Conservation (phyloP, 768 basidiomycete genomes). For the Rossbeevera mucosa region DNA sequence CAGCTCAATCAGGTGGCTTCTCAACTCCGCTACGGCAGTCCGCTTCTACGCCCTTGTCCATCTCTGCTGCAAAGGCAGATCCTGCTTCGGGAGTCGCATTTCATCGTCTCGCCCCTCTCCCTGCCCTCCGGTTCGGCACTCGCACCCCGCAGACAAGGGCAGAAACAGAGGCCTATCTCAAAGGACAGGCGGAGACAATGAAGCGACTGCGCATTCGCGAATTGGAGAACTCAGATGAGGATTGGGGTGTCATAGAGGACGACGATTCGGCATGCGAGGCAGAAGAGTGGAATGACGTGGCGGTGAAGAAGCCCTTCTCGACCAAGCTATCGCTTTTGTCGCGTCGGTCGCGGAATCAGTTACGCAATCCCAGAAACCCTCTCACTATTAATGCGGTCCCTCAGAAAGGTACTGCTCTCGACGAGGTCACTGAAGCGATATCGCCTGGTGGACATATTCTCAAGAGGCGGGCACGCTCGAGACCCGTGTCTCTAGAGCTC, state of each 20-base stretch:
- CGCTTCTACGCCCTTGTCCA: constrained; percentile 35
- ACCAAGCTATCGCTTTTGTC: constrained; percentile 19
- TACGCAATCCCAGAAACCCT: constrained; percentile 29
- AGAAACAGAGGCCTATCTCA: constrained; percentile 36
- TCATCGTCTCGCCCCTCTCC: constrained; percentile 33
- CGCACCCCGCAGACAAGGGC: constrained; percentile 34
- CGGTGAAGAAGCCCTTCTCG: constrained; percentile 33
- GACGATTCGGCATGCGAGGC: constrained; percentile 53
- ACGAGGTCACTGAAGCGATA: constrained; percentile 63
- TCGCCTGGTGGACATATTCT: constrained; percentile 75
- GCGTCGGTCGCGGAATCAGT: constrained; percentile 26
- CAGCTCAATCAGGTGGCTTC: constrained; percentile 39
- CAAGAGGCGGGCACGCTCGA: constrained; percentile 69
- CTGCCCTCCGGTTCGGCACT: constrained; percentile 27
- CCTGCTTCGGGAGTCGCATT: constrained; percentile 34
- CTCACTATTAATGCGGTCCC: constrained; percentile 21
- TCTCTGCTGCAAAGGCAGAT: constrained; percentile 32
- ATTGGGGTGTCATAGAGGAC: constrained; percentile 37
- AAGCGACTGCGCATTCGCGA: constrained; percentile 60
- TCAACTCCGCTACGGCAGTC: constrained; percentile 55
- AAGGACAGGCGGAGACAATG: constrained; percentile 59
- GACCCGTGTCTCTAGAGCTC: constrained; percentile 66
- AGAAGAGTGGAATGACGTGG: constrained; percentile 36
- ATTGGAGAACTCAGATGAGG: constrained; percentile 42
- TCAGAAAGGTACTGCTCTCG: constrained; percentile 41